Evolutionary conservation across 1,284 basidiomycete genomes (phyloP).

Genomic region (Ustilago bromivora): DNA sequence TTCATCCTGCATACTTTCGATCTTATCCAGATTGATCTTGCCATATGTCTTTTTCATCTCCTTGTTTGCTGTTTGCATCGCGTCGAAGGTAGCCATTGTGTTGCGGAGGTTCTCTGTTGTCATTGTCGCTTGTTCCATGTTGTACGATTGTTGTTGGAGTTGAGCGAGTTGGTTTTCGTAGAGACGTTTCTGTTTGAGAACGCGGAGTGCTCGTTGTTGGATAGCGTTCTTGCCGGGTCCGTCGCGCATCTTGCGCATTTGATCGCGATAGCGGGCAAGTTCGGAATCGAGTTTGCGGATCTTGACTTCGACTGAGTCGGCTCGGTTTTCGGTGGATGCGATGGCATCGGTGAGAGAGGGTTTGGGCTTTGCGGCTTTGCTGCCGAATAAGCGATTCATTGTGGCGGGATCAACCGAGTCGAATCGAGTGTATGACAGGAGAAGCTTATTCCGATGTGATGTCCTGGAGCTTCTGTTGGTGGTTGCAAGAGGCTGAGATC

Average conservation of each 20-base stretch:
- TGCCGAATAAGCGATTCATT: slow-evolving; percentile 72
- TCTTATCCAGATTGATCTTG: slow-evolving; percentile 97
- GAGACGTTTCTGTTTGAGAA: slow-evolving; percentile 94
- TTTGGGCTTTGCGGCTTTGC: slow-evolving; percentile 74
- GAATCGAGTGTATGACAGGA: background rate
- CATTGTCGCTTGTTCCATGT: slow-evolving; percentile 97
- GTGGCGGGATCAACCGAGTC: background rate
- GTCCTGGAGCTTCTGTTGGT: background rate
- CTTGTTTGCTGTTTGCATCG: slow-evolving; percentile 97
- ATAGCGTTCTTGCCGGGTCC: slow-evolving; percentile 97
- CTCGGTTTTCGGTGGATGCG: slow-evolving; percentile 86
- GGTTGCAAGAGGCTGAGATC: background rate
- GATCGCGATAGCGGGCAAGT: slow-evolving; percentile 90
- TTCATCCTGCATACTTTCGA: slow-evolving; percentile 79
- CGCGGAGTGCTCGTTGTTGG: slow-evolving; percentile 92
- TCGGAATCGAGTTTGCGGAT: slow-evolving; percentile 96
- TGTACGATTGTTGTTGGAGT: slow-evolving; percentile 94
- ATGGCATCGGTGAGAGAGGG: slow-evolving; percentile 91
- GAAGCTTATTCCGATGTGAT: background rate
- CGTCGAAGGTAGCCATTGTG: slow-evolving; percentile 99
- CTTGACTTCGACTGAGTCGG: slow-evolving; percentile 94
- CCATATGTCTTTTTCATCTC: slow-evolving; percentile 97
- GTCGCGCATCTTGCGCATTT: slow-evolving; percentile 92
- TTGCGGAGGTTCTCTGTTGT: slow-evolving; percentile 97
- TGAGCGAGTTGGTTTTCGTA: slow-evolving; percentile 93